Conservation (phyloP, 257 asterid genomes). For the Solanum pimpinellifolium region DNA sequence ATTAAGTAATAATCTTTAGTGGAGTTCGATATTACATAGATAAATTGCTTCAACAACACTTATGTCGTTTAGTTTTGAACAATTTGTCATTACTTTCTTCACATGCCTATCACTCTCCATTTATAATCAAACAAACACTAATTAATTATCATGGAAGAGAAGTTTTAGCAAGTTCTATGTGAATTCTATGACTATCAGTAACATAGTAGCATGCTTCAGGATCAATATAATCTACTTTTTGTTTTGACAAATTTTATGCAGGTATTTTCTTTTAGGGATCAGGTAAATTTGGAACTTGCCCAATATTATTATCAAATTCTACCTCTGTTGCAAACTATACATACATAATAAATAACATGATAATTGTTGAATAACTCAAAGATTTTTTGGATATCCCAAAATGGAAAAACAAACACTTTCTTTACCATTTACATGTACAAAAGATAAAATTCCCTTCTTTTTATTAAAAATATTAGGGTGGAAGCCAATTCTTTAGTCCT, state of each 20-base stretch:
- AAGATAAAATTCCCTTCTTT: not conserved
- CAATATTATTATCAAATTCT: too few species aligned
- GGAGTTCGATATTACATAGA: constrained; percentile 88
- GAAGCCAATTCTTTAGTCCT: not conserved
- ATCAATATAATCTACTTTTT: too few species aligned
- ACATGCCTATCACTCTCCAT: constrained; percentile 68
- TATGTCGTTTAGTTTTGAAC: constrained; percentile 47
- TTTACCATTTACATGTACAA: not conserved
- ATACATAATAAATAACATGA: not conserved
- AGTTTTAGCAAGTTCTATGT: not conserved
- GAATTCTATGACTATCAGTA: not conserved
- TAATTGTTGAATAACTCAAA: not conserved
- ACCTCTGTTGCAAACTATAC: too few species aligned
- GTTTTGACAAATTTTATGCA: too few species aligned
- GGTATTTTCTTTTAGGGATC: too few species aligned
- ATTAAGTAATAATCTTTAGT: constrained; percentile 34
- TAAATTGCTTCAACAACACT: constrained; percentile 82
- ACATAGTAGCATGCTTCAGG: too few species aligned
- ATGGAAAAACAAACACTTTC: not conserved
- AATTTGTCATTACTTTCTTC: constrained; percentile 60
- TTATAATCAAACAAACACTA: constrained; percentile 40
- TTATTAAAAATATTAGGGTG: not conserved
- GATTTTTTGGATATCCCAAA: not conserved
- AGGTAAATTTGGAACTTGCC: too few species aligned
- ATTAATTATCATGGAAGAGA: not conserved